Evolutionary conservation across 1,284 basidiomycete species (phyloP), one percentile per base, ranked within the genome.

Genomic region (Pyrrhoderma lamaoense): DNA sequence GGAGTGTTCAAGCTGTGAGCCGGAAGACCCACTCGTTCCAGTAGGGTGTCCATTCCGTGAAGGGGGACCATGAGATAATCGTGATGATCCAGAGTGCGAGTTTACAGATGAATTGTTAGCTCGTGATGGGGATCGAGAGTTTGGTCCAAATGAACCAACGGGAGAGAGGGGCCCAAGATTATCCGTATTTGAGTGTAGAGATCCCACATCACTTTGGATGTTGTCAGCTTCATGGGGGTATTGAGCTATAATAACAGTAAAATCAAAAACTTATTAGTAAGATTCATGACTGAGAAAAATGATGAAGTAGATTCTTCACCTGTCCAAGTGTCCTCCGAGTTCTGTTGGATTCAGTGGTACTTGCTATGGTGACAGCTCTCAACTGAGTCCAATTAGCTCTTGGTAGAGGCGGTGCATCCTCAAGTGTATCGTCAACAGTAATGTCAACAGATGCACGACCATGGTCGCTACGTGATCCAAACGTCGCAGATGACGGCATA

Each of bases 401-500:
- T 25, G 54, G 46, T 25, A 25, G 25, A 27, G 54, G 54, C 16
- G 54, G 54, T 35, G 45, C 54, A n/a, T 56, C 54, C 42, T 56
- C 54, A 9, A 56, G 54, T 5, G 47, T 27, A 38, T 56, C 50
- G 13, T 35, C 40, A 42, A 45, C 54, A 5, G 49, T 23, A 39
- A 53, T 47, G 25, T 47, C 54, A n/a, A 52, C 40, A 21, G 25
- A 40, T 18, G 44, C 43, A 5, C 21, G 38, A 22, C 38, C 21
- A 18, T 27, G 34, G 25, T 42, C 47, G 22, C 54, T 52, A 23
- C 45, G 42, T 11, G 44, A 35, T 18, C 54, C 54, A 31, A 52
- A 56, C 18, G 50, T 52, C 13, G 54, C 50, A 22, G 54, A 46
- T 2, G 45, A 47, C 9, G 54, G 54, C 54, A 56, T 56, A 25